Percentiles rank a stretch among this genome's conserved stretches.
Conservation (phyloP, 75 land plant genomes). For the Sequoiadendron giganteum region DNA sequence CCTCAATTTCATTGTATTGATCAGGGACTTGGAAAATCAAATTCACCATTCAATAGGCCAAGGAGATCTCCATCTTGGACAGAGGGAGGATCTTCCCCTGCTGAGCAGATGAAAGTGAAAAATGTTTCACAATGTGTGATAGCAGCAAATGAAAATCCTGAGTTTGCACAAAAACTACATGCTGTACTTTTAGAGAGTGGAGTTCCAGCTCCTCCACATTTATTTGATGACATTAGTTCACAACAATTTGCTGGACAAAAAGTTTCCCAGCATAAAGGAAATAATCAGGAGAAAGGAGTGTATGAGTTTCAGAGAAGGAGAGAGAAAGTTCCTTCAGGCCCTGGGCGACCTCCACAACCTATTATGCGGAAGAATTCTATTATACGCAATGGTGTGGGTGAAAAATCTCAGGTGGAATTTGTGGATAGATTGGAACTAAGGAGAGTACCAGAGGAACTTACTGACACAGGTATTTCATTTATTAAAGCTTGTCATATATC, state of each 20-base stretch:
- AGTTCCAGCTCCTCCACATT: constrained; percentile 63
- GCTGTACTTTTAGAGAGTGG: constrained; percentile 79
- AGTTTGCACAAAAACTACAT: constrained; percentile 78
- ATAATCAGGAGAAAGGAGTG: neutral
- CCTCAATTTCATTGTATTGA: constrained; percentile 24
- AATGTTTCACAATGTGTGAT: constrained; percentile 78
- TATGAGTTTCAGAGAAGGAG: neutral
- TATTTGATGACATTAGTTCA: constrained; percentile 47
- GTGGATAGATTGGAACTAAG: neutral
- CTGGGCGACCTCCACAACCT: neutral
- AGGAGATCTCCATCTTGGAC: constrained; percentile 28
- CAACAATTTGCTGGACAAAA: neutral
- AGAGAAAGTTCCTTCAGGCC: neutral
- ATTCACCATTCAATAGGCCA: constrained; percentile 10
- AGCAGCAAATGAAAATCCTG: constrained; percentile 68
- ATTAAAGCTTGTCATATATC: constrained; percentile 1
- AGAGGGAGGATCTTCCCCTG: constrained; percentile 30
- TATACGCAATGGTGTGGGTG: neutral
- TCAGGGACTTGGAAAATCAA: constrained; percentile 28
- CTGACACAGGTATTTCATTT: neutral
- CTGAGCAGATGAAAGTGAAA: constrained; percentile 61
- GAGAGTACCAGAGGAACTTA: neutral
- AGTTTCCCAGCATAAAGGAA: neutral
- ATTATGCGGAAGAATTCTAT: neutral
- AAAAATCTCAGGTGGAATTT: constrained; percentile 4